These are phyloP conservation scores for Stagonosporopsis cucurbitacearum DNA, from an alignment of 2,329 filamentous ascomycete genomes.

Conservation along the genomic window DNA sequence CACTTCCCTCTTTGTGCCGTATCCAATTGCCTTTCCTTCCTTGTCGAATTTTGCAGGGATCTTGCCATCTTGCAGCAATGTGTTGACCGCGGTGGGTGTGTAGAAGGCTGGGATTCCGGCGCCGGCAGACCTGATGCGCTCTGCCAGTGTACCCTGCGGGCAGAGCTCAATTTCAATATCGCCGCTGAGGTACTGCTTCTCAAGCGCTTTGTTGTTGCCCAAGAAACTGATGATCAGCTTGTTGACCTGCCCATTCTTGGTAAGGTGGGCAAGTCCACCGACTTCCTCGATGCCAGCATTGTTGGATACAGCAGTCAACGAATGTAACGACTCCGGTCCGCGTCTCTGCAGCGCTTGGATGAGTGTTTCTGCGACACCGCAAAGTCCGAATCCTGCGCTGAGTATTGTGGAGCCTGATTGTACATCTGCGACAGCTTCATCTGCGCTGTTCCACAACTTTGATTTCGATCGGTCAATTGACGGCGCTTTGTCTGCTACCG, in stretches of 20 bases:
- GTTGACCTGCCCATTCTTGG: constrained; percentile 71
- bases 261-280: constrained; percentile 70
- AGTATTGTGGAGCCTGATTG: constrained; percentile 47
- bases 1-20: constrained; percentile 70
- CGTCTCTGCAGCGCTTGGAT: constrained; percentile 45
- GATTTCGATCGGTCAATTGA: constrained; percentile 44
- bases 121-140: constrained; percentile 74
- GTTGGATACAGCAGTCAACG: constrained; percentile 78
- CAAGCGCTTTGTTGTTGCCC: constrained; percentile 77
- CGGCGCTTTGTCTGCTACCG: constrained; percentile 33
- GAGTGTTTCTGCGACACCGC: constrained; percentile 49
- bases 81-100: constrained; percentile 73
- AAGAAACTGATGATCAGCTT: constrained; percentile 79
- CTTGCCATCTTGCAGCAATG: constrained; percentile 69
- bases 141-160: constrained; percentile 76
- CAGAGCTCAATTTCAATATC: constrained; percentile 77
- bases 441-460: constrained; percentile 47
- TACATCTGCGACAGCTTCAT: constrained; percentile 48
- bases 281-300: constrained; percentile 76
- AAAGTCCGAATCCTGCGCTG: constrained; percentile 49
- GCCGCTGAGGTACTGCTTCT: constrained; percentile 75
- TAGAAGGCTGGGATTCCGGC: constrained; percentile 83
- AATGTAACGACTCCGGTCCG: constrained; percentile 40
- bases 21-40: constrained; percentile 66
- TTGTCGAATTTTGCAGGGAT: constrained; percentile 68